phyloP scores from a whole-genome alignment of 2,329 filamentous ascomycete genomes.

The Pseudopyricularia cyperi region DNA sequence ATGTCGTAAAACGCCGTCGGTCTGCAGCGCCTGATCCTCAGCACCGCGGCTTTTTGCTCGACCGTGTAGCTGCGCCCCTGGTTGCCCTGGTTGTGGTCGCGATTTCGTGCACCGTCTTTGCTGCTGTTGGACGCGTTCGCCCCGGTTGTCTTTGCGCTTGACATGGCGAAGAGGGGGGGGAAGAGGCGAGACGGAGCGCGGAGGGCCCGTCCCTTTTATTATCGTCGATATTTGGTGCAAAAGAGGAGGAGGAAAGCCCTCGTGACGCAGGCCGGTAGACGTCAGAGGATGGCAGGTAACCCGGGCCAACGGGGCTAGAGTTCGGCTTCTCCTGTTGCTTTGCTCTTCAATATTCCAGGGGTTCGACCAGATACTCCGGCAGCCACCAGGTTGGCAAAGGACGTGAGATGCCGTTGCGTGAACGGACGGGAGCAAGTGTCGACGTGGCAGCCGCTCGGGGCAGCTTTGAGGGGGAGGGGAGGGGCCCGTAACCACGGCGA shows the following conservation, averaged over 20 bases:
- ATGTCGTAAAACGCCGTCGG: constrained; percentile 95
- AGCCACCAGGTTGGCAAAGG: background rate
- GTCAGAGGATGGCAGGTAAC: background rate
- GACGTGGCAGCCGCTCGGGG: background rate
- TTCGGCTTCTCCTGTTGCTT: background rate
- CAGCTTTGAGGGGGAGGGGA: background rate
- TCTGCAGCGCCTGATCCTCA: constrained; percentile 74
- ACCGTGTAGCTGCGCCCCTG: constrained; percentile 67
- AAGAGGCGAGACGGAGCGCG: background rate
- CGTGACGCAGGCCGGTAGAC: background rate
- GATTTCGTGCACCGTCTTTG: constrained; percentile 27
- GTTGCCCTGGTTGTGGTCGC: constrained; percentile 65
- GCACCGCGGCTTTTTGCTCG: constrained; percentile 83
- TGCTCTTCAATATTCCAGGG: background rate
- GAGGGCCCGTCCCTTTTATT: background rate
- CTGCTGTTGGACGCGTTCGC: constrained; percentile 28
- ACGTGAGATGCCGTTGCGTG: too few species aligned
- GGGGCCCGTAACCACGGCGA: background rate
- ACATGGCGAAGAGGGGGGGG: constrained; percentile 17
- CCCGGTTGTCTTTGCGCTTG: constrained; percentile 40
- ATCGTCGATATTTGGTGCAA: too few species aligned
- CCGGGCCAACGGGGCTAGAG: background rate
- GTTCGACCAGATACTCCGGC: background rate
- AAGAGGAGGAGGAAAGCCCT: too few species aligned
- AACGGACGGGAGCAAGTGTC: background rate